Evolutionary conservation across 2,329 filamentous ascomycete species (phyloP).

Genomic region (Rhinocladiella mackenziei): DNA sequence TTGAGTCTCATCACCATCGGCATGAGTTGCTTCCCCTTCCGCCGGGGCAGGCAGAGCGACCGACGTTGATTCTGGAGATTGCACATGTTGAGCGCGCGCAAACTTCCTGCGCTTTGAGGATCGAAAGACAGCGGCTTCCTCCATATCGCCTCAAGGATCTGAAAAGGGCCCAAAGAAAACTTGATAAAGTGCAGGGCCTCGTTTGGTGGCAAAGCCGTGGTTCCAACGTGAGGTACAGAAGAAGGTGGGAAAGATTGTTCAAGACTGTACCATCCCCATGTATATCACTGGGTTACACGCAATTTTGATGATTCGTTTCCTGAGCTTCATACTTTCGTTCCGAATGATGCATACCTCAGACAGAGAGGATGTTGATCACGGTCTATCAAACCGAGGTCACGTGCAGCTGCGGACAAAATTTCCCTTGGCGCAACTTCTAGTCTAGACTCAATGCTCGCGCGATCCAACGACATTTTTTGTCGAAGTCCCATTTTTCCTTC

Average conservation of each 20-base stretch:
- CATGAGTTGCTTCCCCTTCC: background rate
- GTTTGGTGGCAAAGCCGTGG: too few relatives aligned
- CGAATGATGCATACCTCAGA: too few relatives aligned
- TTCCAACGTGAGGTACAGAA: too few relatives aligned
- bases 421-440: background rate
- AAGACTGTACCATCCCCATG: too few relatives aligned
- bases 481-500: background rate
- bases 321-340: too few relatives aligned
- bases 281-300: too few relatives aligned
- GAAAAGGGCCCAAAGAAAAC: too few relatives aligned
- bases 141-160: constrained; percentile 17
- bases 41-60: background rate
- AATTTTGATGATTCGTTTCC: too few relatives aligned
- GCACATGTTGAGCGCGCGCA: constrained; percentile 4
- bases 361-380: too few relatives aligned
- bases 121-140: constrained; percentile 25
- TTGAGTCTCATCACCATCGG: background rate
- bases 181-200: too few relatives aligned
- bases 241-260: too few relatives aligned
- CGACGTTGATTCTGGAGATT: constrained; percentile 1
- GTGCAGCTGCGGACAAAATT: background rate
- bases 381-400: background rate
- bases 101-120: constrained; percentile 27
- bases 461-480: background rate
- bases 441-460: background rate